These are phyloP conservation scores for Trametes villosa DNA, from an alignment of 768 basidiomycete genomes.

Conservation along the genomic window DNA sequence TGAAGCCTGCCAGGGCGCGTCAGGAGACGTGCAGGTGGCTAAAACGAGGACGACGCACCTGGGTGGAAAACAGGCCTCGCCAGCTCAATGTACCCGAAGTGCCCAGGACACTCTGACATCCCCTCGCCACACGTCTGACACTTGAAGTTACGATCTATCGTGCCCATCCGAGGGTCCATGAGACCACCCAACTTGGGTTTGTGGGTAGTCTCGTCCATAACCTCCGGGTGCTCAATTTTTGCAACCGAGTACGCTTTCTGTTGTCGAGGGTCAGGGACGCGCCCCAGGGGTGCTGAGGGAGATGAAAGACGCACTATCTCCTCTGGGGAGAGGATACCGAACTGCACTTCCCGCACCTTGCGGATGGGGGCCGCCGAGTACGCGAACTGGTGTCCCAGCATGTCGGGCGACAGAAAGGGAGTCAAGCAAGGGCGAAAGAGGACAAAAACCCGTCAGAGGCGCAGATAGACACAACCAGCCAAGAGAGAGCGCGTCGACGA, in stretches of 20 bases:
- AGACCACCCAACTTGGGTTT: conserved; percentile 92
- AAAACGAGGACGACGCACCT: conserved; percentile 54
- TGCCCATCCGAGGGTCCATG: conserved; percentile 98
- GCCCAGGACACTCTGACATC: conserved; percentile 99
- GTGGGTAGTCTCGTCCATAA: conserved; percentile 93
- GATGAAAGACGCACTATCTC: conserved; percentile 77
- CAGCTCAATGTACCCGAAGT: conserved; percentile 98
- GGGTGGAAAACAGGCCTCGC: conserved; percentile 97
- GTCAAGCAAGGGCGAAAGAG: conserved; percentile 13
- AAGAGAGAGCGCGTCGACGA: conserved; percentile 14
- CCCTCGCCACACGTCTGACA: conserved; percentile 99
- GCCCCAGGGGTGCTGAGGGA: not conserved
- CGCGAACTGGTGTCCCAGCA: conserved; percentile 91
- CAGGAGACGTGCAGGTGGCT: not conserved
- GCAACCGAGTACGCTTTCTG: conserved; percentile 99
- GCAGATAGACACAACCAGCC: conserved; percentile 17
- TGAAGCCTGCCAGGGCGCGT: conserved; percentile 65
- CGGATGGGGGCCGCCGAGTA: conserved; percentile 93
- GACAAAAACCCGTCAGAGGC: conserved; percentile 22
- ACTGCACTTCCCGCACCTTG: conserved; percentile 97
- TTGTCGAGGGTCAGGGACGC: conserved; percentile 21
- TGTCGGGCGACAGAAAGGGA: conserved; percentile 37
- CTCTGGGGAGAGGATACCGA: conserved; percentile 97
- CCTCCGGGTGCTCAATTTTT: conserved; percentile 98
- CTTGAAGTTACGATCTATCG: conserved; percentile 96